Conservation (phyloP, 2,329 filamentous ascomycete genomes). For the Curvularia sp. region DNA sequence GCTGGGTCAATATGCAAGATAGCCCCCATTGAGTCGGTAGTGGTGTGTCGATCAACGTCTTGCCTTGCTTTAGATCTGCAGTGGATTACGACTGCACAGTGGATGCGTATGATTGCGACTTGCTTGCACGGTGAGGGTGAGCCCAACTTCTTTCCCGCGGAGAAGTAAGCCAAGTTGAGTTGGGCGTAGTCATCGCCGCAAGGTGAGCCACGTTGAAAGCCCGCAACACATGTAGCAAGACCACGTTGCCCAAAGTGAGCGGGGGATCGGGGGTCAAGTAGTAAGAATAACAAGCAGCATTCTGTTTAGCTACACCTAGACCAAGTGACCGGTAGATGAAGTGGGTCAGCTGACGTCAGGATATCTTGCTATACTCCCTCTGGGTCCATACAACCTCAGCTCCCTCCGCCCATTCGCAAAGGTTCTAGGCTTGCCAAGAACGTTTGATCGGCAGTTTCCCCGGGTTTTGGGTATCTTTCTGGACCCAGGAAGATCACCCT, state of each 20-base stretch:
- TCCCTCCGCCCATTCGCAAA: not conserved
- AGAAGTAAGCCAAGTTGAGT: not conserved
- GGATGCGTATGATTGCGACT: not conserved
- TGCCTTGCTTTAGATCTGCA: not conserved
- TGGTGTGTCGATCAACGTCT: not conserved
- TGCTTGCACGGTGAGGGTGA: not conserved
- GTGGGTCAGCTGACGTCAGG: constrained; percentile 7
- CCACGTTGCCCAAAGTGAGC: not conserved
- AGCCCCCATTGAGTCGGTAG: not conserved
- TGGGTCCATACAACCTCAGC: not conserved
- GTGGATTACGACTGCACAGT: not conserved
- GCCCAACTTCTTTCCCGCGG: not conserved
- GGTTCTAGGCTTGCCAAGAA: not conserved
- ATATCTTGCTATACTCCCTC: not conserved
- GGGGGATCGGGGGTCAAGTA: too few relatives aligned
- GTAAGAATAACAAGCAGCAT: not conserved
- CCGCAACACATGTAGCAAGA: not conserved
- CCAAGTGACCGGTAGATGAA: too few relatives aligned
- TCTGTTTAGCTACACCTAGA: not conserved
- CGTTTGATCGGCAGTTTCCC: not conserved
- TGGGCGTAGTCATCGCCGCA: not conserved
- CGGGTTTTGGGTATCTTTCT: not conserved
- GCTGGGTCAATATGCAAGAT: not conserved
- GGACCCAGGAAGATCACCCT: not conserved
- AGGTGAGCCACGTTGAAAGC: not conserved